Evolutionary conservation across 2,329 filamentous ascomycete species (phyloP), one percentile per base, ranked within the genome.

Genomic region (Cytospora leucostoma): DNA sequence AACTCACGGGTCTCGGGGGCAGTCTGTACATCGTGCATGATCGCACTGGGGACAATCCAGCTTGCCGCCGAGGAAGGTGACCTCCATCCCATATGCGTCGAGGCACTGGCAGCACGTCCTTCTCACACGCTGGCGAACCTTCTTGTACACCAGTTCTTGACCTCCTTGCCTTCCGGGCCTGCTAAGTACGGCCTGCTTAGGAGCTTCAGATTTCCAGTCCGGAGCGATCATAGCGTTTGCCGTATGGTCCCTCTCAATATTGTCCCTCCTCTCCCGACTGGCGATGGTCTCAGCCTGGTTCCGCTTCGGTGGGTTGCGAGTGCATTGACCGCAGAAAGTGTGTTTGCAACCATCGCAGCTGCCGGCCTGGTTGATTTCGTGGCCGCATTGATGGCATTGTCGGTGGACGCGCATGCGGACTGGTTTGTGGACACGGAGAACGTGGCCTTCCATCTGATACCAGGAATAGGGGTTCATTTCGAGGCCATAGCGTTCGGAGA

Each of bases 311-410:
- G 93, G 93, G 70, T 89, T 86, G 61, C 91, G 87, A 34, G 87
- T 85, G 74, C 93, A 97, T 71, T 90, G 87, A 72, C 86, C 89
- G 84, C 93, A 97, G 68, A 91, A 86, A 54, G 81, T 80, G 77
- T 97, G 93, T 69, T 90, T 83, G 78, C 93, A 97, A 77, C 89
- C 92, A 70, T 88, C 85, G 21, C 84, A 76, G 62, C 89, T 88
- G 74, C 94, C 96, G 32, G 84, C 84, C 15, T 88, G 85, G 64
- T 88, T 84, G 21, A 64, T 21, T 11, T 63, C 53, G 47, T 56
- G 47, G 3, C 61, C 56, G 79, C 93, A 97, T 68, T 85, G 83
- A 76, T 97, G 93, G 76, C 93, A 97, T 67, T 84, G 88, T 68
- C 88, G 86, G 74, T 91, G 89, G 59, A 93, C 85, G 60, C 90